A percentile compares a stretch with the other conserved stretches of the same genome.
phyloP scores from a whole-genome alignment of 2,329 filamentous ascomycete species.

The Nannizziopsis barbatae region DNA sequence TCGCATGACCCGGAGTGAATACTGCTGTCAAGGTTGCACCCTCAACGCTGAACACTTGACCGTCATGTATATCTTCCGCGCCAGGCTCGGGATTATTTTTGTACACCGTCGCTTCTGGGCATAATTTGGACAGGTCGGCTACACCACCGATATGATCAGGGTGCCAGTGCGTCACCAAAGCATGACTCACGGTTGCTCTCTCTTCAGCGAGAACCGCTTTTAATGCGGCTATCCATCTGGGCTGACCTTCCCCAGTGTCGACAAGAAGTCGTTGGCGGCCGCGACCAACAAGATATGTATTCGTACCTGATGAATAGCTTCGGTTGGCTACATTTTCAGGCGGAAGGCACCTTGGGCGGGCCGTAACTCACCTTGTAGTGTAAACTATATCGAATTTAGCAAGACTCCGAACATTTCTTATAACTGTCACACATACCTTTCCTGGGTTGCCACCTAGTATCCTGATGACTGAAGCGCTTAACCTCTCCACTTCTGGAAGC shows the following conservation, averaged over 20 bases:
- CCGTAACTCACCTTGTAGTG: slow-evolving; percentile 43
- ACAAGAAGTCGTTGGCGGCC: slow-evolving; percentile 65
- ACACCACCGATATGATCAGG: slow-evolving; percentile 74
- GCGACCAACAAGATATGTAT: slow-evolving; percentile 83
- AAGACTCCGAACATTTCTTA: background rate
- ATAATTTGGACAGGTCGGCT: slow-evolving; percentile 52
- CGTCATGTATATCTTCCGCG: slow-evolving; percentile 47
- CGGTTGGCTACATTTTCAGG: background rate
- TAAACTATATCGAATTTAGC: slow-evolving; percentile 35
- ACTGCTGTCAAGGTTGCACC: slow-evolving; percentile 53
- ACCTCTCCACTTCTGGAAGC: slow-evolving; percentile 62
- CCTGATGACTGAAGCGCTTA: slow-evolving; percentile 67
- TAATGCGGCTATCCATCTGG: slow-evolving; percentile 60
- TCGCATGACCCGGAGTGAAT: slow-evolving; percentile 63
- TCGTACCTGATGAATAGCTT: slow-evolving; percentile 50
- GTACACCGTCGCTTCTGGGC: slow-evolving; percentile 52
- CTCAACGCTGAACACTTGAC: slow-evolving; percentile 44
- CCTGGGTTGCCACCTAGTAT: slow-evolving; percentile 85
- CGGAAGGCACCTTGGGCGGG: no score
- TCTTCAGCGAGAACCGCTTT: slow-evolving; percentile 55
- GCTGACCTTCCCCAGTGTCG: slow-evolving; percentile 76
- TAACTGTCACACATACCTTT: slow-evolving; percentile 46
- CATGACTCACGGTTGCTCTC: slow-evolving; percentile 54
- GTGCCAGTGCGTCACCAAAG: slow-evolving; percentile 87
- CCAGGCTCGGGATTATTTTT: slow-evolving; percentile 50